Conservation (phyloP, 2,329 filamentous ascomycete genomes). For the Aphanocladium album region DNA sequence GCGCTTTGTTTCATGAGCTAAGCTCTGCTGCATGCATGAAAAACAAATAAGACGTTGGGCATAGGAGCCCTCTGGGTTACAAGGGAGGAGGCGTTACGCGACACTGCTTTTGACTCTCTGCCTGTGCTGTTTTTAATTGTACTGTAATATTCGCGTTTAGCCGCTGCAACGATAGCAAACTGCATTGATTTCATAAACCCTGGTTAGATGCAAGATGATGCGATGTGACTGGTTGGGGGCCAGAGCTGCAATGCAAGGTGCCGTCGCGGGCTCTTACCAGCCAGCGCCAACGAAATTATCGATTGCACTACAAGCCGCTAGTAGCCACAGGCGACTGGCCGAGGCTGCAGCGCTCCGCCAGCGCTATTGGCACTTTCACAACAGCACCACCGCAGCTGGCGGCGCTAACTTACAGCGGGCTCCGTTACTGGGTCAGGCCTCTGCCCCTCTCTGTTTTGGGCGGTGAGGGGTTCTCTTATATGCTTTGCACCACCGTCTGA, state of each 20-base stretch:
- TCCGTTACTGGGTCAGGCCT: conserved; percentile 3
- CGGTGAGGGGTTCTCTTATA: conserved; percentile 14
- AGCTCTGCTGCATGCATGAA: conserved; percentile 12
- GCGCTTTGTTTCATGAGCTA: conserved; percentile 97
- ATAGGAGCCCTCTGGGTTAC: not conserved
- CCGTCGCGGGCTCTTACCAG: no score
- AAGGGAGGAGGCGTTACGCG: not conserved
- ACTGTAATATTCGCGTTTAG: conserved; percentile 8
- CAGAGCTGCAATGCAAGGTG: not conserved
- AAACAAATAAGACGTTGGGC: not conserved
- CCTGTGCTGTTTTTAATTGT: not conserved
- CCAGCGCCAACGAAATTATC: not conserved
- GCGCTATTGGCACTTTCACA: not conserved
- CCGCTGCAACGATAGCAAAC: conserved; percentile 1
- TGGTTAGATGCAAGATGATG: not conserved
- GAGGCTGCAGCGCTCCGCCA: not conserved
- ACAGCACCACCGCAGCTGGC: not conserved
- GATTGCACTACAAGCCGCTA: no score
- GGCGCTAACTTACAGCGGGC: not conserved
- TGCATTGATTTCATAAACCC: not conserved
- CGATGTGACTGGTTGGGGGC: not conserved
- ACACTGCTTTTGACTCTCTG: not conserved
- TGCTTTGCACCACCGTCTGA: conserved; percentile 2
- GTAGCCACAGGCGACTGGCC: not conserved
- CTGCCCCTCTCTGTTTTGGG: conserved; percentile 6